Conservation (phyloP, 192 early-diverging fungal genomes). For the Mortierella hygrophila region DNA sequence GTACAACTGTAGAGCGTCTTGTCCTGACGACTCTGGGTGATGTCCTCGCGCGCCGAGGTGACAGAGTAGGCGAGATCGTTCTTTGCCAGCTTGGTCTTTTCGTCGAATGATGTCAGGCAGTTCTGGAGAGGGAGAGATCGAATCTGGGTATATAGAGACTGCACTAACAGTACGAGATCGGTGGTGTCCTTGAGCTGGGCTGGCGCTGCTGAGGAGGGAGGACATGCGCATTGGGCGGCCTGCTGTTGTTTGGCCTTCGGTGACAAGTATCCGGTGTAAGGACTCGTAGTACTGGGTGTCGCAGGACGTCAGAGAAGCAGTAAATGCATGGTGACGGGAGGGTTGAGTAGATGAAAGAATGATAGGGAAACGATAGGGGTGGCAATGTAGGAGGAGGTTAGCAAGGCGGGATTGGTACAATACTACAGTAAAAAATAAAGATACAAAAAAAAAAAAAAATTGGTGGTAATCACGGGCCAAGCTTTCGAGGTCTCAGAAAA, state of each 20-base stretch:
- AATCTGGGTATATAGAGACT: slow-evolving; percentile 59
- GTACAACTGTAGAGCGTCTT: neutral
- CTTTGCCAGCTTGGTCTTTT: slow-evolving; percentile 33
- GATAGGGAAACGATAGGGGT: neutral
- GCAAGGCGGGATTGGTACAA: neutral
- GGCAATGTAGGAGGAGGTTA: slow-evolving; percentile 8
- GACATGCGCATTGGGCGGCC: neutral
- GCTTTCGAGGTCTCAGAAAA: neutral
- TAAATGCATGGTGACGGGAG: neutral
- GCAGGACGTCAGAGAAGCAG: neutral
- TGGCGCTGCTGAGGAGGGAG: neutral
- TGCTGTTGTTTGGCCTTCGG: slow-evolving; percentile 31
- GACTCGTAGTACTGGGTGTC: slow-evolving; percentile 11
- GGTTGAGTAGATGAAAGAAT: neutral
- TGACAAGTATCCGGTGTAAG: slow-evolving; percentile 18
- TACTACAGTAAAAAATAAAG: neutral
- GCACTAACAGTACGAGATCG: slow-evolving; percentile 53
- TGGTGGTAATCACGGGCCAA: neutral
- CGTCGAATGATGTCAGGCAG: slow-evolving; percentile 43
- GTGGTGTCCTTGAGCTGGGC: slow-evolving; percentile 42
- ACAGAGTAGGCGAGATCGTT: slow-evolving; percentile 45
- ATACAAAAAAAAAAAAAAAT: neutral
- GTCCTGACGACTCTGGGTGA: slow-evolving; percentile 27
- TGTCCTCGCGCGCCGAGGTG: slow-evolving; percentile 48
- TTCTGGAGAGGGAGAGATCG: slow-evolving; percentile 53